Conservation (phyloP, 352 stramenopile genomes). For the Globisporangium barbulae region DNA sequence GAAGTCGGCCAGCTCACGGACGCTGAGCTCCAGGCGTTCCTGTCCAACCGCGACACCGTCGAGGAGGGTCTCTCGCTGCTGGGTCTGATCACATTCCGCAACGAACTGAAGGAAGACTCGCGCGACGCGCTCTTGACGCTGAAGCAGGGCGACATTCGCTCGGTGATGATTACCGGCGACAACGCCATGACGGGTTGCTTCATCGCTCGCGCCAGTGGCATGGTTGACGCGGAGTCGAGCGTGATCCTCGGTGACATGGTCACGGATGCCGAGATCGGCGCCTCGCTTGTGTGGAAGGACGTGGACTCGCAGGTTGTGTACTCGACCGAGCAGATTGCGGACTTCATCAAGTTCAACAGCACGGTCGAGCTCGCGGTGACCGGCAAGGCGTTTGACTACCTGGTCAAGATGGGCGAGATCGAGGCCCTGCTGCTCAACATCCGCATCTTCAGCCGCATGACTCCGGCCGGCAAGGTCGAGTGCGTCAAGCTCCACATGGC, state of each 20-base stretch:
- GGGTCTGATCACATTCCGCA: slow-evolving; percentile 89
- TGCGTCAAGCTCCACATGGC: slow-evolving; percentile 69
- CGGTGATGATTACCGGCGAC: slow-evolving; percentile 89
- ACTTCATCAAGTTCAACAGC: slow-evolving; percentile 35
- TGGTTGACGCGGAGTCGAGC: slow-evolving; percentile 39
- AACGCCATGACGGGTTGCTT: slow-evolving; percentile 80
- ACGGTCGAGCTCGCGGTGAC: slow-evolving; percentile 66
- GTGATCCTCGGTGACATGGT: slow-evolving; percentile 70
- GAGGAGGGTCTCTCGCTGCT: slow-evolving; percentile 71
- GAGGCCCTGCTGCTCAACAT: slow-evolving; percentile 59
- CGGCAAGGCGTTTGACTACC: slow-evolving; percentile 65
- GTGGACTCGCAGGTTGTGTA: slow-evolving; percentile 54
- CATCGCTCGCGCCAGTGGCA: slow-evolving; percentile 65
- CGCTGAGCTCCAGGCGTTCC: slow-evolving; percentile 32
- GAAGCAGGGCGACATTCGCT: slow-evolving; percentile 69
- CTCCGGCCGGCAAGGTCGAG: slow-evolving; percentile 64
- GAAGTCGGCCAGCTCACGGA: slow-evolving; percentile 39
- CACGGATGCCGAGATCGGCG: slow-evolving; percentile 25
- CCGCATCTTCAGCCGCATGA: slow-evolving; percentile 83
- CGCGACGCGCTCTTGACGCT: slow-evolving; percentile 71
- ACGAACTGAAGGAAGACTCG: slow-evolving; percentile 86
- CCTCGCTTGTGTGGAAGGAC: slow-evolving; percentile 58
- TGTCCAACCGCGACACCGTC: slow-evolving; percentile 66
- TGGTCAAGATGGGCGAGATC: slow-evolving; percentile 61
- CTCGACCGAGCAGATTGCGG: slow-evolving; percentile 42